A percentile compares a stretch with the other conserved stretches of the same genome.
Evolutionary conservation across 345 rosid genomes (phyloP).

Genomic region (Rhodamnia argentea): DNA sequence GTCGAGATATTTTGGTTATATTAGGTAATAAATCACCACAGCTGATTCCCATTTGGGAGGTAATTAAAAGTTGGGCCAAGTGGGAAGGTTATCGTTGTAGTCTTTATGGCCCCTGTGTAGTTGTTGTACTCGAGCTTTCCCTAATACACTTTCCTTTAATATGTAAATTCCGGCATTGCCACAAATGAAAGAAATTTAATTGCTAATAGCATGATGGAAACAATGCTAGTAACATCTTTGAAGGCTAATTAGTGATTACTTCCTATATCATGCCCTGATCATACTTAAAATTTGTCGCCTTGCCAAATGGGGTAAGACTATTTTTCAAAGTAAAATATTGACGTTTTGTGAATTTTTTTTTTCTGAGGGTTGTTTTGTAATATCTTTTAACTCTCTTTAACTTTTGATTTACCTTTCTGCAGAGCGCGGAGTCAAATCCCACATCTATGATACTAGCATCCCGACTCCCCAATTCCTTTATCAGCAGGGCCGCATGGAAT

Average conservation of each 20-base stretch:
- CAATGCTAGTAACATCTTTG: not conserved
- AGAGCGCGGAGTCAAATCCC: no score
- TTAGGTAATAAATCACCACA: not conserved
- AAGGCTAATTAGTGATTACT: not conserved
- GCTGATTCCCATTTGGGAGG: not conserved
- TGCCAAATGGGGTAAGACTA: not conserved
- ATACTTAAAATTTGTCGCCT: fast-evolving
- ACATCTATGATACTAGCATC: no score
- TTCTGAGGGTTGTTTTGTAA: no score
- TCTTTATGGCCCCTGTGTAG: not conserved
- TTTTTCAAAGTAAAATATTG: not conserved
- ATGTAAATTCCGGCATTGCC: not conserved
- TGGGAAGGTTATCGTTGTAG: not conserved
- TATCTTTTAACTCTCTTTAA: no score
- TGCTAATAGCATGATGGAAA: not conserved
- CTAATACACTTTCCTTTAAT: not conserved
- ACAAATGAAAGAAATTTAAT: not conserved
- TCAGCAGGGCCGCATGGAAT: no score
- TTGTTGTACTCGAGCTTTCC: not conserved
- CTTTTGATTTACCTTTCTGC: no score
- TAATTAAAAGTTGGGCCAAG: not conserved
- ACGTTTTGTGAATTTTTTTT: no score
- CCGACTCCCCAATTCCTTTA: no score
- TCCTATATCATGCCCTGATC: not conserved
- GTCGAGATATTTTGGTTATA: not conserved